Base-by-base conservation (phyloP, 1,284 basidiomycete genomes). In the Erythrobasidium hasegawianum region DNA sequence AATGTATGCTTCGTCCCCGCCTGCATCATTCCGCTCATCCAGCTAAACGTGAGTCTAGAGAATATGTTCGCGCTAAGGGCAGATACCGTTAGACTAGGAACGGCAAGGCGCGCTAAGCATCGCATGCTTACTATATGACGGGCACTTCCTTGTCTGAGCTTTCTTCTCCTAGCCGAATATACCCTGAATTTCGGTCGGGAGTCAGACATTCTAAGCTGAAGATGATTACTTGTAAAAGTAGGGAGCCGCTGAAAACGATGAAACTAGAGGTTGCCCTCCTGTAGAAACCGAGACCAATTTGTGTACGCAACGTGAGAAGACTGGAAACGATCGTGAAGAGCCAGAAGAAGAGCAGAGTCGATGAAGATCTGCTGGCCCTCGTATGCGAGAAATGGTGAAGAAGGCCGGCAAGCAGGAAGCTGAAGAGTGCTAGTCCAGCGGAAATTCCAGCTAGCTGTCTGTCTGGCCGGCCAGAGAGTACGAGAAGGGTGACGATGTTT, bases 51-150 rank as follows among this genome's bases (percentile, higher is more conserved):
- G 83, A 89, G 64, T 81, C 71, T 38, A 29, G 66, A 70, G 53
- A 75, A 97, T 55, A 95, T 81, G 77, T 95, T 96, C 38, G 94
- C 90, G 0, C 84, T 86, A n/a, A n/a, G n/a, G n/a, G n/a, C n/a
- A n/a, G n/a, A n/a, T n/a, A n/a, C n/a, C n/a, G n/a, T n/a, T n/a
- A n/a, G n/a, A n/a, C n/a, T n/a, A n/a, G n/a, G n/a, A n/a, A n/a
- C n/a, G n/a, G n/a, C n/a, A n/a, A n/a, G n/a, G n/a, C n/a, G n/a
- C n/a, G n/a, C n/a, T n/a, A n/a, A n/a, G n/a, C n/a, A n/a, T n/a
- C n/a, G n/a, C n/a, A 20, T 16, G 2, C 57, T 59, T 24, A 67
- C 58, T 69, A 53, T 16, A 57, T 40, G 27, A 64, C 47, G 8
- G 49, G 59, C 0, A 58, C 68, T 20, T 69, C 66, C 52, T 64